Evolutionary conservation across 73 alveolate genomes (phyloP).

Genomic region (Paramecium sexaurelia): DNA sequence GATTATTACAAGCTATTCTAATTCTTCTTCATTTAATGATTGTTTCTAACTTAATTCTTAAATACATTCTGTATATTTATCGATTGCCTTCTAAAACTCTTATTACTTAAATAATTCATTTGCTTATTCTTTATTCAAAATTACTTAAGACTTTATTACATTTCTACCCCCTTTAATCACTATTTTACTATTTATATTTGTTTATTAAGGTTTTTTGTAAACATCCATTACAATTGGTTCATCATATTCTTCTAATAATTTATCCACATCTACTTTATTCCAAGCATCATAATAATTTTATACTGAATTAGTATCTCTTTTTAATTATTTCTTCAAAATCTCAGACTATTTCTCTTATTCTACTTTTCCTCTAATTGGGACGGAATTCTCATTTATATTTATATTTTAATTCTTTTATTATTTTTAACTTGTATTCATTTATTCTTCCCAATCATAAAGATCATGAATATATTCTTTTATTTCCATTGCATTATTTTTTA

Average conservation of each 20-base stretch:
- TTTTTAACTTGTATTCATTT: background rate
- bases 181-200: background rate
- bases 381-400: background rate
- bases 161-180: background rate
- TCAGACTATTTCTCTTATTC: background rate
- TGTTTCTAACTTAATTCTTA: background rate
- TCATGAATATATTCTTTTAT: slow-evolving; percentile 38
- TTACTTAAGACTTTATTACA: background rate
- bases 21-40: background rate
- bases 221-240: background rate
- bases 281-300: slow-evolving; percentile 54
- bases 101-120: background rate
- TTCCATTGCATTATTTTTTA: slow-evolving; percentile 50
- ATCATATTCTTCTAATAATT: background rate
- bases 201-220: background rate
- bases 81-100: background rate
- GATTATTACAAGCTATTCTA: background rate
- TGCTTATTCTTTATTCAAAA: background rate
- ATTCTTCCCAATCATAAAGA: slow-evolving; percentile 55
- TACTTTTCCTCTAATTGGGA: slow-evolving; percentile 55
- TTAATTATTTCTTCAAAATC: background rate
- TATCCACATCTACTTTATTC: slow-evolving; percentile 51
- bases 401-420: background rate
- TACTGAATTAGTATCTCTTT: slow-evolving; percentile 45
- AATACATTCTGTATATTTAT: background rate